A percentile compares a stretch with the other conserved stretches of the same genome.
Conservation (phyloP, 176 grass and related monocot genomes). For the Cenchrus purpureus region DNA sequence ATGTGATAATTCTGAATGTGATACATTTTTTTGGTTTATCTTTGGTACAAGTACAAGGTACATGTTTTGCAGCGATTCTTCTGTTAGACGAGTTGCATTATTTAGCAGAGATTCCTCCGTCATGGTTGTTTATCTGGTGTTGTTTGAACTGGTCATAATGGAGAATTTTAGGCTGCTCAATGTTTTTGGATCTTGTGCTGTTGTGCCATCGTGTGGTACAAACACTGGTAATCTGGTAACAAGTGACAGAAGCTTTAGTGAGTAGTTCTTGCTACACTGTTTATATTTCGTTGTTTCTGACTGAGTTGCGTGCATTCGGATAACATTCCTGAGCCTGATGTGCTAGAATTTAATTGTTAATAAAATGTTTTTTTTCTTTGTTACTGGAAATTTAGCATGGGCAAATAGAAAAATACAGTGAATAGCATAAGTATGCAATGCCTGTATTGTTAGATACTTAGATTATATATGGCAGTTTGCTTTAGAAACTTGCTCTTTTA, state of each 20-base stretch:
- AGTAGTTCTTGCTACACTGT: no score
- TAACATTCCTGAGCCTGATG: not conserved
- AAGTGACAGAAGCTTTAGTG: not conserved
- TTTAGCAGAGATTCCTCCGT: not conserved
- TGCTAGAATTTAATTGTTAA: not conserved
- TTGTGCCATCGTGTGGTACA: not conserved
- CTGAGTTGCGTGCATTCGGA: not conserved
- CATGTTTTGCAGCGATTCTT: no score
- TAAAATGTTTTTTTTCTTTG: not conserved
- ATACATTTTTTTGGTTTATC: no score
- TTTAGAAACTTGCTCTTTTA: not conserved
- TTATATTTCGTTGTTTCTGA: not conserved
- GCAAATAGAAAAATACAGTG: not conserved
- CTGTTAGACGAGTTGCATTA: not conserved
- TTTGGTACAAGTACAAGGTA: no score
- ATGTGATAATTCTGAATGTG: no score
- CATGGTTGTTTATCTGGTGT: not conserved
- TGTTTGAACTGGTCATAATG: not conserved
- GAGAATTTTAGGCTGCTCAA: not conserved
- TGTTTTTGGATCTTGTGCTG: not conserved
- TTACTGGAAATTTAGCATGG: not conserved
- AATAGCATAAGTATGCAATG: not conserved
- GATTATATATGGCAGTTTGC: not conserved
- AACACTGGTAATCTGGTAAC: not conserved
- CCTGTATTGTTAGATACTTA: not conserved